Percentiles rank a stretch among this genome's conserved stretches.
Conservation (phyloP, 2,329 filamentous ascomycete species). For the Fusarium illudens region DNA sequence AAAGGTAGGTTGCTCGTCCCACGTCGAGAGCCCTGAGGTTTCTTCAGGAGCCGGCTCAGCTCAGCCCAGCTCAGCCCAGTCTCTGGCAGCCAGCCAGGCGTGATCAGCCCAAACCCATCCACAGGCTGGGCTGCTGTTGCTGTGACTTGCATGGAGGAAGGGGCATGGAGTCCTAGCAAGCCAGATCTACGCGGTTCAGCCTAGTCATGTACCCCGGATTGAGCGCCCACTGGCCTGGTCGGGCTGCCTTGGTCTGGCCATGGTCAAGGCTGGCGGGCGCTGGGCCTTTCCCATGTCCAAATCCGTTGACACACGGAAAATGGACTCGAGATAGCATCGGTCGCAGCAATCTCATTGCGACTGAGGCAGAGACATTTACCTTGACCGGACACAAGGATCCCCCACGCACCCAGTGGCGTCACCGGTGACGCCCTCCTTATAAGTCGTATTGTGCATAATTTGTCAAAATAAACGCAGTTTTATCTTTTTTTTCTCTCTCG, state of each 20-base stretch:
- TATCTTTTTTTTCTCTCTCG: not conserved
- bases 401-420: conserved; percentile 29
- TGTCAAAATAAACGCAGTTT: not conserved
- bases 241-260: not conserved
- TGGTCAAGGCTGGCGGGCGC: conserved; percentile 34
- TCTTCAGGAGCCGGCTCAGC: not conserved
- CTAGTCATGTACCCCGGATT: conserved; percentile 42
- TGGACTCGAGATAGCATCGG: conserved; percentile 33
- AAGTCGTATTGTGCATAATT: conserved; percentile 4
- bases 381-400: conserved; percentile 4
- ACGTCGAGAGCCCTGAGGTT: not conserved
- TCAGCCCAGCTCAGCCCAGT: too few relatives aligned
- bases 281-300: conserved; percentile 39
- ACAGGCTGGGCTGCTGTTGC: not conserved
- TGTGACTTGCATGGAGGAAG: not conserved
- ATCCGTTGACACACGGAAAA: conserved; percentile 43
- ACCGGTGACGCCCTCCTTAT: conserved; percentile 8
- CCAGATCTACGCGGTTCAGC: conserved; percentile 25
- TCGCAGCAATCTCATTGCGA: conserved; percentile 11
- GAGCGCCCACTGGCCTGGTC: conserved; percentile 1
- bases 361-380: conserved; percentile 14
- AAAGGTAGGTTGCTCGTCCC: not conserved
- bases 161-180: conserved; percentile 10
- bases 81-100: not conserved
- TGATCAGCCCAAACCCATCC: not conserved